Evolutionary conservation across 2,329 filamentous ascomycete species (phyloP).

Genomic region (Akanthomyces muscarius): DNA sequence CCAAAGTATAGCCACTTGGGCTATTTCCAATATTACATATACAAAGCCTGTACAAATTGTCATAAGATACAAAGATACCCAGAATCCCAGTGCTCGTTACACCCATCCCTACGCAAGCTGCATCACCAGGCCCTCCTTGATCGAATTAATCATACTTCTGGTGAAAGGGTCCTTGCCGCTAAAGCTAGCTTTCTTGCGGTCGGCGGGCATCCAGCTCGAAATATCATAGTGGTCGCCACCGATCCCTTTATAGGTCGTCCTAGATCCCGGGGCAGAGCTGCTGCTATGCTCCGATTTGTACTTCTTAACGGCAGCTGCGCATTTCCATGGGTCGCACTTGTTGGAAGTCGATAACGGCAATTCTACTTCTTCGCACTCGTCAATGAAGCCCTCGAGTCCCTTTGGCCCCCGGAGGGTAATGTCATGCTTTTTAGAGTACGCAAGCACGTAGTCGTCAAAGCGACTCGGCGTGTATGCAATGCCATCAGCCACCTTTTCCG

Average conservation of each 20-base stretch:
- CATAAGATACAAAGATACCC: no score
- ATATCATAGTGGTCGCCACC: not conserved
- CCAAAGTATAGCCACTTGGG: no score
- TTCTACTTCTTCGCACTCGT: not conserved
- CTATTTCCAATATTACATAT: not conserved
- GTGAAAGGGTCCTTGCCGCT: not conserved
- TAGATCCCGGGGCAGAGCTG: not conserved
- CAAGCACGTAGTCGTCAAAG: slow-evolving; percentile 7
- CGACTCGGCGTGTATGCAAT: not conserved
- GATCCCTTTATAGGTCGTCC: not conserved
- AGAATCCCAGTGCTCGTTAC: not conserved
- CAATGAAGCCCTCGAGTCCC: not conserved
- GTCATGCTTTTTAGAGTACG: not conserved
- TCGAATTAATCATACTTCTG: not conserved
- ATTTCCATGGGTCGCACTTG: not conserved
- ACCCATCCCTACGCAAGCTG: not conserved
- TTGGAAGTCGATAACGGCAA: not conserved
- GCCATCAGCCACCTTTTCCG: not conserved
- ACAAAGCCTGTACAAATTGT: not conserved
- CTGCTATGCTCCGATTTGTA: not conserved
- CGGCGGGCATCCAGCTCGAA: not conserved
- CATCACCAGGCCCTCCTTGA: not conserved
- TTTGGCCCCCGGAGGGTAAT: not conserved
- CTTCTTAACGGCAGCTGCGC: not conserved
- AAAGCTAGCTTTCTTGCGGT: not conserved